Base-by-base conservation (phyloP, 129 eudicot genomes). In the Arctium lappa region DNA sequence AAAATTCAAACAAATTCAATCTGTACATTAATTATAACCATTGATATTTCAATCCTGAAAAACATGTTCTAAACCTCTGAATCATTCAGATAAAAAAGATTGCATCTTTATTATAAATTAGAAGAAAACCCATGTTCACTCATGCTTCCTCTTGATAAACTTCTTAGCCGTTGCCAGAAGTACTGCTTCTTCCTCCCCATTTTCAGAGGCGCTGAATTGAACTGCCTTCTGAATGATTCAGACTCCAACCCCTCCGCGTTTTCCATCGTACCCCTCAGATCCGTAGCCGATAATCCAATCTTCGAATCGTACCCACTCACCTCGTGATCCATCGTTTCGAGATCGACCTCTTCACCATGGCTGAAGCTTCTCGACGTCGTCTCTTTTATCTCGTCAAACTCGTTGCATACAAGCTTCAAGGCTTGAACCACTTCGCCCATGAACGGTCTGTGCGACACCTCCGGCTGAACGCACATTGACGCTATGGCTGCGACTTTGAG, bases 401-500 rank as follows among this genome's bases (percentile, higher is more conserved):
- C 99, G n/a, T 90, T 82, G 85, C 98, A 93, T 3, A 93, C 91
- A 16, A 96, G 96, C 83, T 92, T 96, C 76, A 96, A 78, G 69
- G 99, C 99, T 81, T 96, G 99, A 71, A 93, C 99, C 4, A 96
- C 99, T 82, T 96, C 98, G 18, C 99, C 99, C 99, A 96, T 96
- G 83, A 96, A 91, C 18, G 99, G 97, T 38, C 98, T 91, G 86
- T 92, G 97, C n/a, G 99, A 91, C 42, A 93, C 99, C 81, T 96
- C 98, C 0, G 99, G 97, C 56, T 93, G 98, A 68, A 96, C 99
- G 75, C 99, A 96, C 99, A 96, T 93, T 5, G 99, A 96, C 29
- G 99, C 98, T 2, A 96, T 96, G 56, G 99, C 97, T 29, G 99
- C 94, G 30, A 96, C 95, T 87, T 89, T 91, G 80, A 88, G 83